phyloP scores from a whole-genome alignment of 306 rosid species.

The Crotalaria pallida region DNA sequence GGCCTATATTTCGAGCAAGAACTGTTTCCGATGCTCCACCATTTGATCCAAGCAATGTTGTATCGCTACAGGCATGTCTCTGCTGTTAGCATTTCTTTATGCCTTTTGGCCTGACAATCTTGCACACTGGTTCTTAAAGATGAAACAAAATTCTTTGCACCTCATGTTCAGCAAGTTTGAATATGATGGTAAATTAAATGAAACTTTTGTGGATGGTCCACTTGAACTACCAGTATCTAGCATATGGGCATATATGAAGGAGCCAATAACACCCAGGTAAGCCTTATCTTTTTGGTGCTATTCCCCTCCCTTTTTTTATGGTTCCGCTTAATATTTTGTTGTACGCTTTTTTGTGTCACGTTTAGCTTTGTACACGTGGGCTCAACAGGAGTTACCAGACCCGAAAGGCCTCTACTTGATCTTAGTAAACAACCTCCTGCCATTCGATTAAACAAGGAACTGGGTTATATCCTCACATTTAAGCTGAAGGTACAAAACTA shows the following conservation, averaged over 20 bases:
- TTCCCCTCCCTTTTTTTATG: not conserved
- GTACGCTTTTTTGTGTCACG: conserved; percentile 6
- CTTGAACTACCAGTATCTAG: conserved; percentile 83
- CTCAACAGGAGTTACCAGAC: conserved; percentile 94
- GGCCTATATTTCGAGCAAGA: conserved; percentile 82
- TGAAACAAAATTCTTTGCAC: conserved; percentile 45
- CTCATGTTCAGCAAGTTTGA: conserved; percentile 98
- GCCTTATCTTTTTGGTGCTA: conserved; percentile 13
- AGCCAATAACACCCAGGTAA: conserved; percentile 76
- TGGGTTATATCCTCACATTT: conserved; percentile 72
- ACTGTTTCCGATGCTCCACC: conserved; percentile 78
- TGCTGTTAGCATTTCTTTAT: conserved; percentile 16
- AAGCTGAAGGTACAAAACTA: conserved; percentile 67
- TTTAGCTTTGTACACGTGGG: conserved; percentile 86
- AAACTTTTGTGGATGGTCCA: conserved; percentile 70
- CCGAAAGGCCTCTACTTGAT: conserved; percentile 89
- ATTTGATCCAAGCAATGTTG: conserved; percentile 57
- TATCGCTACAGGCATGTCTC: conserved; percentile 76
- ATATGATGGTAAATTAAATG: conserved; percentile 83
- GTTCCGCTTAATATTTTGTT: conserved; percentile 1
- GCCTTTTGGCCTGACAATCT: conserved; percentile 24
- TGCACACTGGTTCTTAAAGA: conserved; percentile 9
- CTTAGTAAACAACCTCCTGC: conserved; percentile 95
- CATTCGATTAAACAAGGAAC: conserved; percentile 86
- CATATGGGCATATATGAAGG: conserved; percentile 62